These are phyloP conservation scores for Cercospora canescens DNA, from an alignment of 2,329 filamentous ascomycete species.

Conservation along the genomic window DNA sequence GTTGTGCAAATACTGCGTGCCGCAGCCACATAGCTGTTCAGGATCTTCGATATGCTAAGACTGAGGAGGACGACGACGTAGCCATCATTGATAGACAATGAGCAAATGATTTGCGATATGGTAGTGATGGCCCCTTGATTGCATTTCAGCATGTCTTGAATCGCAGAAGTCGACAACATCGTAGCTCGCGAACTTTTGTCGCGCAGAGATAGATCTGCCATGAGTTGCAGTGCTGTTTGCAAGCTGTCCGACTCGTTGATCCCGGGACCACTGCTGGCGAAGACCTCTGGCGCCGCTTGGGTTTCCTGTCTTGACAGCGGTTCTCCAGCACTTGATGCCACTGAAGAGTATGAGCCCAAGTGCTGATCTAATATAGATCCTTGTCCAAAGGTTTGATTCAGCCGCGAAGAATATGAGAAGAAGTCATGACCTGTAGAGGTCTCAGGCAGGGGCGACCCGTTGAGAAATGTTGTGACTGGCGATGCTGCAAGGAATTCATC, in stretches of 20 bases:
- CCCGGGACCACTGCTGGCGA: background rate
- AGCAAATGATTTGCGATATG: background rate
- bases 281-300: background rate
- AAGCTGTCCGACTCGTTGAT: background rate
- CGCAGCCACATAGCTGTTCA: background rate
- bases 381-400: background rate
- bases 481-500: background rate
- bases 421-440: background rate
- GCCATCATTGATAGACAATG: background rate
- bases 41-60: background rate
- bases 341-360: background rate
- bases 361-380: background rate
- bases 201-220: background rate
- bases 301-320: background rate
- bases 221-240: background rate
- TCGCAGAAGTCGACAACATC: background rate
- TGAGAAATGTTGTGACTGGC: background rate
- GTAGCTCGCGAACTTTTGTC: background rate
- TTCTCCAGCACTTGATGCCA: background rate
- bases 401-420: background rate
- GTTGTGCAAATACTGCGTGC: background rate
- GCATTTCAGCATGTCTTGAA: background rate
- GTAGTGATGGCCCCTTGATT: background rate
- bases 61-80: background rate
- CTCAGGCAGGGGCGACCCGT: background rate